Conservation (phyloP, 1,284 basidiomycete genomes). For the Sporisorium exsertum region DNA sequence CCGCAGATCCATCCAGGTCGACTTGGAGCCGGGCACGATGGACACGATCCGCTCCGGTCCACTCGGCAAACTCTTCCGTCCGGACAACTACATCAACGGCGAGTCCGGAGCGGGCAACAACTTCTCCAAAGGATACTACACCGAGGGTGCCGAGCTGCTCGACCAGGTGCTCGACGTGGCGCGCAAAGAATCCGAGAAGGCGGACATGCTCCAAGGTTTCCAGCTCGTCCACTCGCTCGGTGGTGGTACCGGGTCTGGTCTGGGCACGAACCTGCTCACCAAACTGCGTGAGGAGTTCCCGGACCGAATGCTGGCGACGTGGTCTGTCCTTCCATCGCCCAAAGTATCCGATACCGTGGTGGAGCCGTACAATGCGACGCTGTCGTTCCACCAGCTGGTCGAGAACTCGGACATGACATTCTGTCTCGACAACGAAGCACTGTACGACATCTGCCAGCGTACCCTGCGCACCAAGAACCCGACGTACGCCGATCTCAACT, state of each 20-base stretch:
- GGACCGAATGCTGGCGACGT: slow-evolving; percentile 90
- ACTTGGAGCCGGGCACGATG: slow-evolving; percentile 90
- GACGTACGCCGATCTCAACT: slow-evolving; percentile 59
- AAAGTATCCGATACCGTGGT: slow-evolving; percentile 96
- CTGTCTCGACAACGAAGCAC: slow-evolving; percentile 92
- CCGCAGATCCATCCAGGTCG: slow-evolving; percentile 79
- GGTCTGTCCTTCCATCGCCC: slow-evolving; percentile 89
- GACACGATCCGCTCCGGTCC: slow-evolving; percentile 77
- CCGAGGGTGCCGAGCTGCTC: slow-evolving; percentile 82
- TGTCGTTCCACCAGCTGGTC: slow-evolving; percentile 90
- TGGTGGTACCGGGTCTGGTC: slow-evolving; percentile 75
- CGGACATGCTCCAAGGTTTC: slow-evolving; percentile 92
- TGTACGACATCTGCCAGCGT: slow-evolving; percentile 85
- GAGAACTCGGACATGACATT: slow-evolving; percentile 89
- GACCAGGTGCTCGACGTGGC: slow-evolving; percentile 78
- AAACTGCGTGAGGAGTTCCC: slow-evolving; percentile 69
- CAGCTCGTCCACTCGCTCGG: slow-evolving; percentile 92
- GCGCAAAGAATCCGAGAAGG: slow-evolving; percentile 75
- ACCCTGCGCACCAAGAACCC: slow-evolving; percentile 78
- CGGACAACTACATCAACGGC: slow-evolving; percentile 78
- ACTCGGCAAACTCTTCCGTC: slow-evolving; percentile 82
- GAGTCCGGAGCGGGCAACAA: slow-evolving; percentile 89
- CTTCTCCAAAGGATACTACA: slow-evolving; percentile 79
- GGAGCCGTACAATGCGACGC: slow-evolving; percentile 91
- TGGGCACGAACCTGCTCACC: slow-evolving; percentile 64